A percentile compares a stretch with the other conserved stretches of the same genome.
Evolutionary conservation across 2,329 filamentous ascomycete genomes (phyloP).

Genomic region (Catunica adiposa): DNA sequence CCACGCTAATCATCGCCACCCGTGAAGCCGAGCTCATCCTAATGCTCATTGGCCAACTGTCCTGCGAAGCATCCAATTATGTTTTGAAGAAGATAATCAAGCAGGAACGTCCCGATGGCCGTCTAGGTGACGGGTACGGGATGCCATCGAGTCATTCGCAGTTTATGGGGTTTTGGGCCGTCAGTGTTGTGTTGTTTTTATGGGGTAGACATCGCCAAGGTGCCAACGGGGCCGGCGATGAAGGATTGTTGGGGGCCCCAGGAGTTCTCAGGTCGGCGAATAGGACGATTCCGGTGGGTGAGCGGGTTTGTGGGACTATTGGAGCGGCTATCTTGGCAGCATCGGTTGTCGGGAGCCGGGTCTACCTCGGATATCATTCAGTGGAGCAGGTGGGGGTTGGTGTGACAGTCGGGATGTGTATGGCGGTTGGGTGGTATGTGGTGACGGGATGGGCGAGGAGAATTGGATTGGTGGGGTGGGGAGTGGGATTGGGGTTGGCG

Average conservation of each 20-base stretch:
- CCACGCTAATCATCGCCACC: constrained; percentile 75
- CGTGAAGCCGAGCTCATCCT: constrained; percentile 78
- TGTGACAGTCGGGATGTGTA: constrained; percentile 49
- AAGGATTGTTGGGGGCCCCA: constrained; percentile 14
- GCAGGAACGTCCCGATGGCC: constrained; percentile 72
- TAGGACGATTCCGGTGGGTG: constrained; percentile 38
- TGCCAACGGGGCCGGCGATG: constrained; percentile 33
- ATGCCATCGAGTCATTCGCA: constrained; percentile 94
- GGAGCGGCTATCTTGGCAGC: constrained; percentile 45
- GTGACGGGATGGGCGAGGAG: constrained; percentile 50
- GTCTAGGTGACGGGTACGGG: constrained; percentile 84
- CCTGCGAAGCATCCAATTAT: constrained; percentile 84
- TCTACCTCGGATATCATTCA: constrained; percentile 91
- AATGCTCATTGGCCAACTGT: constrained; percentile 83
- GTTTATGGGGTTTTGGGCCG: constrained; percentile 81
- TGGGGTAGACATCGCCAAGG: constrained; percentile 42
- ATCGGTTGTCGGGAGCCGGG: constrained; percentile 61
- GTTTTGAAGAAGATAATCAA: constrained; percentile 77
- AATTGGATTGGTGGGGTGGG: constrained; percentile 55
- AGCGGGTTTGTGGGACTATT: constrained; percentile 39
- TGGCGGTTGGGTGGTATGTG: constrained; percentile 64
- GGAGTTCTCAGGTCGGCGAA: not conserved
- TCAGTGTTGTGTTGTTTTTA: constrained; percentile 72
- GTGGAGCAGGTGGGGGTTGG: constrained; percentile 74
- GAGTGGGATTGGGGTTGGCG: constrained; percentile 46